Evolutionary conservation across 116 monocot genomes (phyloP), one percentile per base, ranked within the genome.

Genomic region (Papilionanthe hybrid): DNA sequence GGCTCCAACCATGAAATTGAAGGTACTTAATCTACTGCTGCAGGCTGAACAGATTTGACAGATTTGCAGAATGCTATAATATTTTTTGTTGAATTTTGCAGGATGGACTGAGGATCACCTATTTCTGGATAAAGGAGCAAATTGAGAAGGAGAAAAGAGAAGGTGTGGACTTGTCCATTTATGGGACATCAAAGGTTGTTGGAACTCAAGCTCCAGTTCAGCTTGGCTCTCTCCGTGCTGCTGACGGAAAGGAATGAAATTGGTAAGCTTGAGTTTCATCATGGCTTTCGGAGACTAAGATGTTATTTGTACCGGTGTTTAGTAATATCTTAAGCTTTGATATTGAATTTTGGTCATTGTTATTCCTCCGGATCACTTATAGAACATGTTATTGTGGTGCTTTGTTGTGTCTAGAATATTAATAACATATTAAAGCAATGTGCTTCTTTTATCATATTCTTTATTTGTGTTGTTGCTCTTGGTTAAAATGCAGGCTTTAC

Each of bases 101-200:
- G 96, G 94, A 98, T 80, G 97, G 97, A 13, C 78, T 98, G 80
- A 91, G 88, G 76, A 78, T 98, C 80, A 98, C 97, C 23, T 98
- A 98, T 81, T 95, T 92, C 73, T 95, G 95, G 95, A 95, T 95
- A 75, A 95, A 90, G 83, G 95, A 95, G 58, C 97, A 98, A 68
- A 86, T 94, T 32, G 97, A 94, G 72, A 98, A 94, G 58, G 97
- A 98, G 84, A 94, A 92, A 84, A 28, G 83, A 5, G 29, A 80
- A 68, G 97, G 97, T 7, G 48, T 86, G 0, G 94, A 98, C 75
- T 55, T 98, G 42, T 91, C 97, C 3, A 58, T 80, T 18, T 98
- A 98, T 67, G 94, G 97, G 32, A 84, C 97, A 13, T 98, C 97
- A 27, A 98, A 98, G 79, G 97, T 98, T 27, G 94, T 98, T 27